These are phyloP conservation scores for Elongisporangium senticosum DNA, from an alignment of 352 stramenopile genomes.

Conservation along the genomic window DNA sequence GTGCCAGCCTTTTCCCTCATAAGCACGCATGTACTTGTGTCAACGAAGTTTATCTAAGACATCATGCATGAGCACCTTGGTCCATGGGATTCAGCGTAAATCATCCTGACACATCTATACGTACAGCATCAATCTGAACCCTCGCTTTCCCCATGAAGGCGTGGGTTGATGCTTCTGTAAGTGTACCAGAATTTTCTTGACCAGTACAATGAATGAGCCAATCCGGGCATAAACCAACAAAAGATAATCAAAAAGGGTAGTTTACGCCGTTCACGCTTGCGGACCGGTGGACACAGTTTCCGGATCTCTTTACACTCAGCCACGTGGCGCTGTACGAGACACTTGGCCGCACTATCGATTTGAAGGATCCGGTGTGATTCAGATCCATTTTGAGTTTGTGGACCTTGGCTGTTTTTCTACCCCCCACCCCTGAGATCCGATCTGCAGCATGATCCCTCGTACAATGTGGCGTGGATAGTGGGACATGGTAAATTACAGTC, in stretches of 20 bases:
- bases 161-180: too few relatives aligned
- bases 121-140: background rate
- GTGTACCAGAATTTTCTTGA: too few relatives aligned
- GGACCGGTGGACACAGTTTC: background rate
- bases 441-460: background rate
- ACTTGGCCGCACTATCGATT: background rate
- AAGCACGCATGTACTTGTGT: too few relatives aligned
- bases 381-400: background rate
- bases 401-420: background rate
- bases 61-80: too few relatives aligned
- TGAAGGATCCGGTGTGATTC: background rate
- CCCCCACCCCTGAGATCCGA: background rate
- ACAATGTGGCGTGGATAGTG: background rate
- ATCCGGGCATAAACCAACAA: background rate
- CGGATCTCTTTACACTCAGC: background rate
- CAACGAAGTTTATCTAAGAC: too few relatives aligned
- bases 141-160: background rate
- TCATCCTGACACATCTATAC: too few relatives aligned
- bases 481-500: background rate
- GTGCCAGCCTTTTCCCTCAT: background rate
- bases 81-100: too few relatives aligned
- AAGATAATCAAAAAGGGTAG: background rate
- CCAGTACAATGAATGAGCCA: background rate
- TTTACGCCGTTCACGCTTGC: background rate
- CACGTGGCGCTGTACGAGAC: background rate